Evolutionary conservation across 208 protist species (phyloP).

Genomic region (Plasmodiophora brassicae): DNA sequence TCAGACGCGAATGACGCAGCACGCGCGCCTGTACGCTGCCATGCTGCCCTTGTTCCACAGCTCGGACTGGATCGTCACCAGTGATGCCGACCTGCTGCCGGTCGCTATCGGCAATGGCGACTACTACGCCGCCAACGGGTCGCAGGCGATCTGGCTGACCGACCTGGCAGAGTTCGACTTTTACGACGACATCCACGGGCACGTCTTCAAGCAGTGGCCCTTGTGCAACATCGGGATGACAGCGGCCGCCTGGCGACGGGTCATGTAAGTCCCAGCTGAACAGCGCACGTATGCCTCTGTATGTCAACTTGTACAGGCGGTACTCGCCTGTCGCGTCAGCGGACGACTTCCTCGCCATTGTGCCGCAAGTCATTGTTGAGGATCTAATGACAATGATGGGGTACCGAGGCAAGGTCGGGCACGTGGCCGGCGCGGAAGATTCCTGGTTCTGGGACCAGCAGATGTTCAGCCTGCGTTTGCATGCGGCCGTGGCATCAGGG

Average conservation of each 20-base stretch:
- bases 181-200: not conserved
- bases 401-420: too few relatives aligned
- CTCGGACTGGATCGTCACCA: not conserved
- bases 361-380: not conserved
- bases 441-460: not conserved
- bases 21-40: not conserved
- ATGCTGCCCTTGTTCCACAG: not conserved
- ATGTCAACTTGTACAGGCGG: too few relatives aligned
- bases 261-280: not conserved
- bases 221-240: not conserved
- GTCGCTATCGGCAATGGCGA: not conserved
- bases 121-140: not conserved
- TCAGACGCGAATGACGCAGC: not conserved
- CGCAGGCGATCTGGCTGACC: not conserved
- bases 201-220: not conserved
- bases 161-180: not conserved
- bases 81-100: not conserved
- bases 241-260: not conserved
- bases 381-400: not conserved
- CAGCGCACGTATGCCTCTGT: too few relatives aligned
- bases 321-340: too few relatives aligned
- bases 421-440: not conserved
- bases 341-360: too few relatives aligned
- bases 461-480: not conserved
- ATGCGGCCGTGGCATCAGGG: not conserved